Percentiles rank a stretch among this genome's conserved stretches.
Conservation (phyloP, 495 filamentous ascomycete genomes). For the Pseudomonodictys pantanalensis region DNA sequence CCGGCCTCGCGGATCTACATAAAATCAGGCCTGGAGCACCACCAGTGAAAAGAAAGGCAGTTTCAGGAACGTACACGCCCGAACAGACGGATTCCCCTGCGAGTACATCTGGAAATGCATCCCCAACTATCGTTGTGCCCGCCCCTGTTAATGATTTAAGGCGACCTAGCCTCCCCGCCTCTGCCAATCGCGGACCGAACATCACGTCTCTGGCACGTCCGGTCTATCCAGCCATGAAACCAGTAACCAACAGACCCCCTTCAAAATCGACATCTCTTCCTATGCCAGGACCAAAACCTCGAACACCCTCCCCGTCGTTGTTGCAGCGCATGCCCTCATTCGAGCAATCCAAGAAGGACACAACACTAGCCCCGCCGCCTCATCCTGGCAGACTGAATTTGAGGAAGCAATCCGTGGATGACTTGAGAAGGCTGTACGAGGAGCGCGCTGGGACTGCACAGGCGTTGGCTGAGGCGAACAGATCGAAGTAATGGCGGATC, state of each 20-base stretch:
- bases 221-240: conserved; percentile 19
- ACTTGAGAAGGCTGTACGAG: conserved; percentile 44
- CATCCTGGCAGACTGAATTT: conserved; percentile 35
- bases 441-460: conserved; percentile 40
- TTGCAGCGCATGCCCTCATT: conserved; percentile 40
- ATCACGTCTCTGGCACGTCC: conserved; percentile 37
- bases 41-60: conserved; percentile 17
- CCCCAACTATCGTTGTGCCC: neutral
- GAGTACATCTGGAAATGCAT: neutral
- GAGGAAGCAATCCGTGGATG: conserved; percentile 40
- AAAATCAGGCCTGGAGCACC: neutral
- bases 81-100: neutral
- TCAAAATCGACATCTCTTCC: conserved; percentile 29
- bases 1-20: conserved; percentile 18
- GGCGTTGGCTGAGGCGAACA: conserved; percentile 28
- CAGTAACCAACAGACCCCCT: conserved; percentile 7
- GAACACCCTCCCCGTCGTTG: conserved; percentile 37
- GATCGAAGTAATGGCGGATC: conserved; percentile 2
- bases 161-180: conserved; percentile 38
- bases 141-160: conserved; percentile 27
- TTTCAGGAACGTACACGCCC: neutral
- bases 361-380: conserved; percentile 3
- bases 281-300: conserved; percentile 25
- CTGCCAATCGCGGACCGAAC: conserved; percentile 27
- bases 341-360: conserved; percentile 19